Evolutionary conservation across 805 yeast species (phyloP), one percentile per base, ranked within the genome.

Genomic region (Wickerhamomyces chaumierensis): DNA sequence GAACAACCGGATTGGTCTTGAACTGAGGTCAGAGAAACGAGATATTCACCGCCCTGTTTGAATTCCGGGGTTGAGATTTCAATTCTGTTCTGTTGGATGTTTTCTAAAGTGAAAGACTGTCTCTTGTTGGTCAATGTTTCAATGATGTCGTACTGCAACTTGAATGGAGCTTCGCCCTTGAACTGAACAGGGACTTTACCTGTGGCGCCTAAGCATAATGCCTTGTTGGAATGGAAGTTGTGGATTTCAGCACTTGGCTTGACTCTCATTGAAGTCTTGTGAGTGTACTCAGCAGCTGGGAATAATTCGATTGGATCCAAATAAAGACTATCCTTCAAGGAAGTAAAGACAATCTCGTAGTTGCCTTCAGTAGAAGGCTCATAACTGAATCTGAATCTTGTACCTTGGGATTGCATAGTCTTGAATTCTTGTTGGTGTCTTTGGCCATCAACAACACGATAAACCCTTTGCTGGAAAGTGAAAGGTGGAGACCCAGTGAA

Each of bases 401-500:
- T 66, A 40, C 65, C 65, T 35, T 53, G 56, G 1, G 69, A 66
- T 2, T 52, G 47, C 16, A 64, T 44, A 36, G 48, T 57, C 41
- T 63, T 66, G 0, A 65, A 51, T 27, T 62, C 66, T 18, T 61
- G 45, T 42, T 47, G 62, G 47, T 48, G 47, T 25, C 52, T 50
- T 31, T 56, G 51, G 5, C 56, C 58, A 18, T 63, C 58, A 29
- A 68, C 62, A 13, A 74, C 53, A 40, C 74, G 72, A 49, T 73
- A 81, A 13, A 80, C 75, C 34, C 71, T 68, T 43, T 80, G 78
- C 32, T 67, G 70, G 18, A 86, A 67, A 39, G 68, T 69, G 61
- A 81, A 92, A 2, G 97, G 96, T 0, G 95, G 82, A 21, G 78
- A 73, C 15, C 98, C 97, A 5, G 71, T 62, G 37, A 81, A 65